Evolutionary conservation across 495 filamentous ascomycete genomes (phyloP), one percentile per base, ranked within the genome.

Genomic region (Daldinia concentrica): DNA sequence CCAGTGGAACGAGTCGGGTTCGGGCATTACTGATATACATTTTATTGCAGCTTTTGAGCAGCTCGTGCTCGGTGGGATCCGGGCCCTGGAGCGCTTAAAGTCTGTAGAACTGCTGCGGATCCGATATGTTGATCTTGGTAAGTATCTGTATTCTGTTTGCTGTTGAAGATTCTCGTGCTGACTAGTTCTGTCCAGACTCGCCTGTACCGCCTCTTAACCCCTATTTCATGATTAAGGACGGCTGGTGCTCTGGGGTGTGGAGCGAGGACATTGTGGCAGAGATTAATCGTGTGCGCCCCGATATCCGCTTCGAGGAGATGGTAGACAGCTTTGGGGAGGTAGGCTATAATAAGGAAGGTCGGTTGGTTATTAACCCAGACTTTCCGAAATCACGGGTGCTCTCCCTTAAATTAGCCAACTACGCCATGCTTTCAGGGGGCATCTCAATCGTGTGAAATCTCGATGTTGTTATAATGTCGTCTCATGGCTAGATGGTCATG

Each of bases 91-190:
- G 9, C 76, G 79, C 15, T 83, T 90, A 60, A 81, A 81, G 39
- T 75, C 77, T 6, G 78, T 93, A 14, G 76, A 86, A 26, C 85
- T 85, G 72, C 77, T 93, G 26, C 82, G 89, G 61, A 90, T 93
- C 69, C 88, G 90, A 58, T 92, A 90, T 74, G 87, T 93, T 26
- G 90, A 93, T 74, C 83, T 92, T 2, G 90, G 90, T 85, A 83
- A 79, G 75, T 82, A 62, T 30, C 22, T 26, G 30, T 27, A 17
- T 29, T 34, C n/a, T 36, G 74, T 75, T 52, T 80, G 34, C 39
- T 22, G 8, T 34, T 14, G n/a, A 26, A 17, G 37, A 34, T 8
- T 63, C 6, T 22, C 0, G 30, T 64, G 69, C 71, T 77, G 45
- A 77, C 45, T 15, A 1, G 55, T 15, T 52, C 26, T 51, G 17